Evolutionary conservation across 1,284 basidiomycete genomes (phyloP).

Genomic region (Leccinum fuscescens): DNA sequence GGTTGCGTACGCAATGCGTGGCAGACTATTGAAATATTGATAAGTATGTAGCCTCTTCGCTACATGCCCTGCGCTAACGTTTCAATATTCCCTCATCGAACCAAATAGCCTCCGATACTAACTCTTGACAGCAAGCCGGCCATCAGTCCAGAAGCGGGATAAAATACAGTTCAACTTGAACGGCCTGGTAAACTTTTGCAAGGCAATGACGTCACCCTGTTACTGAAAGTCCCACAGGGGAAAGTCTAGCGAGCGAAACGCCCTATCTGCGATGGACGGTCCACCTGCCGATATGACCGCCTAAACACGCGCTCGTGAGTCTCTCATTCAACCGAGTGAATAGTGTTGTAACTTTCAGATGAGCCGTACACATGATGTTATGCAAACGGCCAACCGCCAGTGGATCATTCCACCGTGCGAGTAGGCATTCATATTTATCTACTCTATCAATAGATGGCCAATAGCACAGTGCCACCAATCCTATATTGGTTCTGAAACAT

Average conservation of each 20-base stretch:
- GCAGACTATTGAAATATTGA: not conserved
- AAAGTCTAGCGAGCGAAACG: not conserved
- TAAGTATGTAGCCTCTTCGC: not conserved
- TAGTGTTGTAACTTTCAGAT: not conserved
- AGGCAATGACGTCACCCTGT: not conserved
- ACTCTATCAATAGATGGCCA: not conserved
- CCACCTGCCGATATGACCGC: not conserved
- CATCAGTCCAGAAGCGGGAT: not conserved
- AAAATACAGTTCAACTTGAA: not conserved
- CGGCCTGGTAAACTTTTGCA: not conserved
- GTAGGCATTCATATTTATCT: constrained; percentile 71
- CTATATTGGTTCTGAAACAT: not conserved
- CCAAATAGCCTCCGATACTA: not conserved
- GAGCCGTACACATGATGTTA: not conserved
- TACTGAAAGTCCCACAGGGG: not conserved
- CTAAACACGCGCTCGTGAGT: not conserved
- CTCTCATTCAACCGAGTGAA: not conserved
- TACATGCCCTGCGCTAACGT: not conserved
- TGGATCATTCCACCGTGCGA: constrained; percentile 85
- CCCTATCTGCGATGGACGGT: not conserved
- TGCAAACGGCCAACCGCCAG: constrained; percentile 16
- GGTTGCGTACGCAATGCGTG: not conserved
- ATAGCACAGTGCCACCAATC: not conserved
- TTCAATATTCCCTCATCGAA: not conserved
- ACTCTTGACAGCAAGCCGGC: not conserved